phyloP scores from a whole-genome alignment of 2,329 filamentous ascomycete genomes.

The Raffaelea albimanens region DNA sequence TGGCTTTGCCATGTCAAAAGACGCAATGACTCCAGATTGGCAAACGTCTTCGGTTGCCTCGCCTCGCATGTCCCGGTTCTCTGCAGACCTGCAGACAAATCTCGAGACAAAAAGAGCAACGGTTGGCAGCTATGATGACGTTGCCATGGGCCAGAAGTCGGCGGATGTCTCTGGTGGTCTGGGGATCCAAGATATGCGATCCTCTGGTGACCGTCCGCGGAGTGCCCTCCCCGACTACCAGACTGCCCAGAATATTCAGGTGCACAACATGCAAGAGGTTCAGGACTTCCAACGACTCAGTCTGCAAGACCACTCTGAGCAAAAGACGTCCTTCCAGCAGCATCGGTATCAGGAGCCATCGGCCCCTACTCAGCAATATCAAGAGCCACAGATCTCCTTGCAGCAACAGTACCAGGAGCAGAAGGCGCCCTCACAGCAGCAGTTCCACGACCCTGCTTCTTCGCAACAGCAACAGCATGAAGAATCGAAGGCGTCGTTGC shows the following conservation, averaged over 20 bases:
- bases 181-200: no score
- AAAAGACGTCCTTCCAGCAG: not conserved
- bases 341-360: no score
- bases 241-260: not conserved
- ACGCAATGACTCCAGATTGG: slow-evolving; percentile 25
- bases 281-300: not conserved
- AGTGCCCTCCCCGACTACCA: no score
- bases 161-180: not conserved
- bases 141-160: no score
- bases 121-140: no score
- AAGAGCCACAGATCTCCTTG: not conserved
- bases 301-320: not conserved
- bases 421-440: not conserved
- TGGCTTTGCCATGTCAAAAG: slow-evolving; percentile 45
- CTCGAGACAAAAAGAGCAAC: not conserved
- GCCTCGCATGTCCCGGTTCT: slow-evolving; percentile 3
- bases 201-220: no score
- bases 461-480: not conserved
- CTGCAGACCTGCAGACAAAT: not conserved
- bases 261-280: not conserved
- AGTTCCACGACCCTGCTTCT: no score
- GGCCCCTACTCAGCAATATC: not conserved
- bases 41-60: slow-evolving; percentile 12
- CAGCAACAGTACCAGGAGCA: not conserved
- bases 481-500: not conserved